These are phyloP conservation scores for Rosa persica DNA, from an alignment of 306 rosid genomes.

Conservation along the genomic window DNA sequence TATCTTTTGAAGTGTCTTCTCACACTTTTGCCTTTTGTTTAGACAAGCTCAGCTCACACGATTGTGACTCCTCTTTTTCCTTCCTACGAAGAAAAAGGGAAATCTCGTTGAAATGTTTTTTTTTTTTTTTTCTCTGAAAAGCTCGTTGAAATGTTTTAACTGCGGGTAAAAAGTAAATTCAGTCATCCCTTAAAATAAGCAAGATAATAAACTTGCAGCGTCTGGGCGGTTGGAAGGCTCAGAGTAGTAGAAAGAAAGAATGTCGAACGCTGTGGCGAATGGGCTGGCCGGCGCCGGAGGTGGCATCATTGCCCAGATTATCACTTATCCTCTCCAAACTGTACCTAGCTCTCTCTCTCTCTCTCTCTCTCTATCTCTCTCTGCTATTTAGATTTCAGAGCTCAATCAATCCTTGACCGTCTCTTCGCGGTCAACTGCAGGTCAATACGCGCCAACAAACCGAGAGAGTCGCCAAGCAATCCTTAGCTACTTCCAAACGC, in stretches of 20 bases:
- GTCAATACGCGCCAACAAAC: conserved; percentile 89
- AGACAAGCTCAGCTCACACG: too few species aligned
- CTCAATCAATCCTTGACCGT: background rate
- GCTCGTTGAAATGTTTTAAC: too few species aligned
- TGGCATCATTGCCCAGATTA: conserved; percentile 79
- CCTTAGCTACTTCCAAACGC: conserved; percentile 23
- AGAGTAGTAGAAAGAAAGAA: conserved; percentile 1
- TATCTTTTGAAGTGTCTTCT: too few species aligned
- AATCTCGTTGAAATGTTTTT: too few species aligned
- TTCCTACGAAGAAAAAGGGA: too few species aligned
- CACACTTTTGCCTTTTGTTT: too few species aligned
- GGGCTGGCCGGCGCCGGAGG: conserved; percentile 87
- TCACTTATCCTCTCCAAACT: conserved; percentile 83
- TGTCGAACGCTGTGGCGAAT: conserved; percentile 72
- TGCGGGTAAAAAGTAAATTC: background rate
- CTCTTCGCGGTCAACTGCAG: conserved; percentile 32
- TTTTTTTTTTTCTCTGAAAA: too few species aligned
- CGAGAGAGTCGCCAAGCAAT: conserved; percentile 61
- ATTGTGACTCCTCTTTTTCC: too few species aligned
- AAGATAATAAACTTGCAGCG: background rate
- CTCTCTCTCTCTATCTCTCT: background rate
- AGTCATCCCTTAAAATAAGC: background rate
- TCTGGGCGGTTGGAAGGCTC: background rate
- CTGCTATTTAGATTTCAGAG: background rate
- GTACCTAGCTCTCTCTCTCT: conserved; percentile 17